Base-by-base conservation (phyloP, 202 grass and related monocot genomes). In the Hordeum pubiflorum region DNA sequence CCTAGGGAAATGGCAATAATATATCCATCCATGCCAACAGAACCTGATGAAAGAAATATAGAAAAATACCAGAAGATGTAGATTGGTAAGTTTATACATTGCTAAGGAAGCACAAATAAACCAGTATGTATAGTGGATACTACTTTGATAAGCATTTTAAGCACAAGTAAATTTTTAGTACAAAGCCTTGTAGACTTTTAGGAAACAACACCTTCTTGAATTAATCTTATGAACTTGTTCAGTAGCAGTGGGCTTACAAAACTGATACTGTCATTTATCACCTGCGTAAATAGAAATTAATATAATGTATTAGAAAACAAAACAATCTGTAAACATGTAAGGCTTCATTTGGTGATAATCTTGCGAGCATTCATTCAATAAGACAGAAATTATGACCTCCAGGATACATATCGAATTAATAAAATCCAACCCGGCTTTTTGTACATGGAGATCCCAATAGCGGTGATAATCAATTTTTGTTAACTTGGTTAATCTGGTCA, bases 201-300 rank as follows among this genome's bases (percentile, higher is more conserved):
- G 10, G 71, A 79, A 66, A 58, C 31, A 77, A 63, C 72, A 94
- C 92, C 95, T 91, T 98, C 43, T 76, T 98, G 90, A 88, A 98
- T 87, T 79, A 87, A 89, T 66, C 58, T 89, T 72, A 98, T 98
- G 31, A 98, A 92, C 80, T 85, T 93, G 77, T 98, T 98, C 46
- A 94, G 83, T 26, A 98, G 74, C 79, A 98, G 79, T 20, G 95
- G 95, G 39, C 86, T 89, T 76, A 93, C 63, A 84, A 98, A 98
- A 85, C 20, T 82, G 68, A 98, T 82, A 66, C 88, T 77, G 78
- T 98, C 95, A 89, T 98, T 94, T 89, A 93, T 77, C 78, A 89
- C 88, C 92, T 98, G 81, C 27, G 62, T 50, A 39, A 69, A 62
- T 76, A 13, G 54, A 70, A 69, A 79, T 63, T 61, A 63, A 76